Conservation (phyloP, 2,329 filamentous ascomycete genomes). For the Purpureocillium takamizusanense region DNA sequence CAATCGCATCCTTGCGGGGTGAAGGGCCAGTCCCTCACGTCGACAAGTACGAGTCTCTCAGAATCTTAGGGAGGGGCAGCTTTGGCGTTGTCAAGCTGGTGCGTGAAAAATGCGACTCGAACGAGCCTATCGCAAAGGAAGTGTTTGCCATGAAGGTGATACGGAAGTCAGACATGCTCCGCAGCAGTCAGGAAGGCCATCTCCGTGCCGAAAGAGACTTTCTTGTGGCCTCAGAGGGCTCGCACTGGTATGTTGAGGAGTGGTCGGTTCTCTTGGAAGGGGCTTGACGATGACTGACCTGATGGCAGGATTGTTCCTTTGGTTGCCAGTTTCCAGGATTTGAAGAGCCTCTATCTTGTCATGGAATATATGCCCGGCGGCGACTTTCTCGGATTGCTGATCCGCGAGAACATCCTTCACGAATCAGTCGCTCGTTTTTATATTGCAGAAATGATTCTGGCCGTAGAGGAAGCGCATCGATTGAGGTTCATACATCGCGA, state of each 20-base stretch:
- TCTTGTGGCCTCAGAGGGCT: conserved; percentile 79
- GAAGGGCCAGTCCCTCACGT: conserved; percentile 7
- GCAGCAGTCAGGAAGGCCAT: conserved; percentile 86
- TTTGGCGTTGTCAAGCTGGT: conserved; percentile 90
- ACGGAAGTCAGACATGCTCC: conserved; percentile 85
- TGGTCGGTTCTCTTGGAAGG: background rate
- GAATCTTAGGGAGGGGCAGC: conserved; percentile 83
- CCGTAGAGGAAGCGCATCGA: conserved; percentile 83
- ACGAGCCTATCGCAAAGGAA: conserved; percentile 27
- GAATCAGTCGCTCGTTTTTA: conserved; percentile 80
- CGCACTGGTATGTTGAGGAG: conserved; percentile 52
- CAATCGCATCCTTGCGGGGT: conserved; percentile 4
- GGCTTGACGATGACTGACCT: background rate
- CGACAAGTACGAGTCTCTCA: conserved; percentile 62
- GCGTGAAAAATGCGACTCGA: conserved; percentile 45
- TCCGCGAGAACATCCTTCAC: conserved; percentile 73
- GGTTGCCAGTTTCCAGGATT: conserved; percentile 82
- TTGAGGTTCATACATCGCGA: conserved; percentile 91
- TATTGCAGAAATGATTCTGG: conserved; percentile 90
- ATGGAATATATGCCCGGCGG: conserved; percentile 99
- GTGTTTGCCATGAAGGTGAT: conserved; percentile 98
- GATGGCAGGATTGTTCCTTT: conserved; percentile 67
- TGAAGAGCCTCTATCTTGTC: conserved; percentile 75
- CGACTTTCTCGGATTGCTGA: conserved; percentile 80
- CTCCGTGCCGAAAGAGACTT: conserved; percentile 87